Conservation (phyloP, 208 protist species). For the Vickermania spadyakhi region DNA sequence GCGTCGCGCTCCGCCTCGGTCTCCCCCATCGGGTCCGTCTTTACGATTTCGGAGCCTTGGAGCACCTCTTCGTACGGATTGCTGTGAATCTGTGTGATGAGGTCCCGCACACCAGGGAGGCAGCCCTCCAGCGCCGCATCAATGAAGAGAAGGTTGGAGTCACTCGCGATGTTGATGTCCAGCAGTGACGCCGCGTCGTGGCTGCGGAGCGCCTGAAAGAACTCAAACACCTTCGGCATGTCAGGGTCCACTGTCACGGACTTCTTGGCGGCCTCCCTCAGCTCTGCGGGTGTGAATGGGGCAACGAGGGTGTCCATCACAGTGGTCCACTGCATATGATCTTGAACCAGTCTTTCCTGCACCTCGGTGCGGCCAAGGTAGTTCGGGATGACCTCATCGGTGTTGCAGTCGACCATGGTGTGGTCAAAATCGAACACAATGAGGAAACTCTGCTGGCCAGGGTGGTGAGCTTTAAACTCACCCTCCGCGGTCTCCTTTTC, state of each 20-base stretch:
- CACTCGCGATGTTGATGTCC: conserved; percentile 79
- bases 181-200: conserved; percentile 14
- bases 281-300: conserved; percentile 37
- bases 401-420: conserved; percentile 84
- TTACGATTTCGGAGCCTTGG: neutral
- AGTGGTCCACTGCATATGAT: conserved; percentile 64
- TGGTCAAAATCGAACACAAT: conserved; percentile 89
- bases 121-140: conserved; percentile 38
- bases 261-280: conserved; percentile 35
- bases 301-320: conserved; percentile 64
- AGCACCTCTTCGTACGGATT: conserved; percentile 67
- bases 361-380: conserved; percentile 33
- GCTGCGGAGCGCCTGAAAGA: conserved; percentile 12
- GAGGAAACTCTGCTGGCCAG: conserved; percentile 72
- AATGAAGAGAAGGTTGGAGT: conserved; percentile 77
- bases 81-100: conserved; percentile 74
- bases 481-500: too few species aligned
- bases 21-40: conserved; percentile 3
- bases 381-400: conserved; percentile 61
- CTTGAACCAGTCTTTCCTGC: conserved; percentile 18
- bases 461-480: conserved; percentile 7
- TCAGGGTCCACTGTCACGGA: conserved; percentile 36
- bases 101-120: conserved; percentile 25
- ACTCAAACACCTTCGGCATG: conserved; percentile 67
- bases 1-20: conserved; percentile 49